phyloP scores from a whole-genome alignment of 2,329 filamentous ascomycete species.

The Fusarium chuoi region DNA sequence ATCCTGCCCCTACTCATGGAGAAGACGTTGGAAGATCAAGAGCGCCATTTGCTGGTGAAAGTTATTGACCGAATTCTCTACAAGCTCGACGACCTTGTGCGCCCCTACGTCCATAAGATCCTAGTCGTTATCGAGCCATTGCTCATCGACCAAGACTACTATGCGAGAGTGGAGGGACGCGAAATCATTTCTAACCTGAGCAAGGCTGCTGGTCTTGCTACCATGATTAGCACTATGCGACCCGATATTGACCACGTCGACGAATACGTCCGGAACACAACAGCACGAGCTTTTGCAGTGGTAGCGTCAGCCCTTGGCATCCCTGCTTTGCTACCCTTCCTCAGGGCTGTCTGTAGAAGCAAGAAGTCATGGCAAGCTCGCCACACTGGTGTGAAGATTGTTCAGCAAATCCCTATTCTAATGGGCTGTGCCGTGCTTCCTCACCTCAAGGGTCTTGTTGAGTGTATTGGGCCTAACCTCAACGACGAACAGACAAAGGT shows the following conservation, averaged over 20 bases:
- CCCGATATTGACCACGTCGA: conserved; percentile 99
- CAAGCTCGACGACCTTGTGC: conserved; percentile 96
- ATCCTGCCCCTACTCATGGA: conserved; percentile 98
- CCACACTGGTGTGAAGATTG: conserved; percentile 98
- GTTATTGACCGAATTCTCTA: conserved; percentile 98
- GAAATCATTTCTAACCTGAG: conserved; percentile 98
- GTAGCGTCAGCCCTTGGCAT: conserved; percentile 97
- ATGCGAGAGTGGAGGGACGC: conserved; percentile 95
- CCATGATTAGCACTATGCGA: conserved; percentile 99
- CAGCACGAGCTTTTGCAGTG: conserved; percentile 94
- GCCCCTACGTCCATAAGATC: conserved; percentile 98
- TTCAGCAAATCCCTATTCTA: conserved; percentile 97
- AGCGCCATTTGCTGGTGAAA: conserved; percentile 97
- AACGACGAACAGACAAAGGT: conserved; percentile 99
- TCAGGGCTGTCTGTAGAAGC: conserved; percentile 94
- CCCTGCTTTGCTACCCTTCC: conserved; percentile 91
- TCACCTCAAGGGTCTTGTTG: conserved; percentile 93
- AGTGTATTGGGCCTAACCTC: conserved; percentile 94
- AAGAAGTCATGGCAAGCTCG: conserved; percentile 99
- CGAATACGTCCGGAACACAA: conserved; percentile 98
- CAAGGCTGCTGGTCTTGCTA: conserved; percentile 95
- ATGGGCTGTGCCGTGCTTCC: conserved; percentile 98
- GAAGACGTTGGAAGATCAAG: conserved; percentile 96
- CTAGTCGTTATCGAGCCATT: conserved; percentile 98
- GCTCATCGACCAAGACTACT: conserved; percentile 99